Base-by-base conservation (phyloP, 148 eudicot genomes). In the Spergularia bocconei region DNA sequence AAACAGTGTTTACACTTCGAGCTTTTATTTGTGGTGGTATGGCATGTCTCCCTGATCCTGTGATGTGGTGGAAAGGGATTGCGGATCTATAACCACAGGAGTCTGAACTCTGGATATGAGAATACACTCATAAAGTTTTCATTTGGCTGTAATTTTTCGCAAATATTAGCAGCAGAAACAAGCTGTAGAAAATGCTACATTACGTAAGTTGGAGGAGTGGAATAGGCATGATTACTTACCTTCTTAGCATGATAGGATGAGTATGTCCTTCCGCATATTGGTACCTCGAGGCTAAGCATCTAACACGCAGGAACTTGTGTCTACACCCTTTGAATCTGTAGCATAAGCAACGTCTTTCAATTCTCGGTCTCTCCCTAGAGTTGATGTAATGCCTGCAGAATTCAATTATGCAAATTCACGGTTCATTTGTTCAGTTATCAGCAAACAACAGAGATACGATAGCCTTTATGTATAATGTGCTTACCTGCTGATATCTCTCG, bases 401-500 rank as follows among this genome's bases (percentile, higher is more conserved):
- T 53, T 47, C 47, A 63, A 1, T 63, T 21, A 21, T 59, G 63
- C 25, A 59, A 58, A 21, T 21, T 21, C 36, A 59, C 19, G 2
- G 47, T 36, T 63, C 17, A 63, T 63, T 29, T 59, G 33, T 10
- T 59, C 67, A 63, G 67, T 33, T 7, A 62, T 62, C 38, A 23
- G 64, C 15, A 61, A 25, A 21, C 12, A 13, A 29, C 29, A n/a
- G 21, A 48, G 58, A 48, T 58, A 2, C 6, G 25, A 54, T 44
- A 36, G 69, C 79, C 79, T 70, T 61, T 6, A 12, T 63, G 71
- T 44, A 78, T 75, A 67, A 71, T 65, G 15, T 63, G 25, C 54
- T 71, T 71, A 7, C 73, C 75, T 16, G 80, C 62, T 39, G 17
- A 63, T 38, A 63, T 78, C 50, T 71, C 71, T 71, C 54, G 75